phyloP scores from a whole-genome alignment of 2,329 filamentous ascomycete genomes.

The Penicillium sclerotiorum region DNA sequence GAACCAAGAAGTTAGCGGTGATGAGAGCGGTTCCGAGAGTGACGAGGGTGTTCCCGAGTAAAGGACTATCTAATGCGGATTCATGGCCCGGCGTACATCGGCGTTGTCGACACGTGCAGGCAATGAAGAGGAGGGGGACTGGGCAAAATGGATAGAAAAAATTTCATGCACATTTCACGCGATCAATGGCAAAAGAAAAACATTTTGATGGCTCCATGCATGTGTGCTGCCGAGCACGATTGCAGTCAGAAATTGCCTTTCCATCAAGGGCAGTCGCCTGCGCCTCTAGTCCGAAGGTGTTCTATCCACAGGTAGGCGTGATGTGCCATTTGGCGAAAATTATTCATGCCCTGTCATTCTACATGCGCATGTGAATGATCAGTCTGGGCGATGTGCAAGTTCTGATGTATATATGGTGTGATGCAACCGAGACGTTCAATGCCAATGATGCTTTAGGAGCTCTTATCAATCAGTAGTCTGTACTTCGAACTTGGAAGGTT shows the following conservation, averaged over 20 bases:
- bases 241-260: conserved; percentile 25
- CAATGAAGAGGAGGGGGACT: conserved; percentile 15
- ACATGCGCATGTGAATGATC: not conserved
- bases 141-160: conserved; percentile 28
- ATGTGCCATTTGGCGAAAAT: conserved; percentile 20
- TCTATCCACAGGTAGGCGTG: conserved; percentile 17
- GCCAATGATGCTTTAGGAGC: conserved; percentile 17
- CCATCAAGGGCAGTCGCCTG: conserved; percentile 21
- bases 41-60: conserved; percentile 76
- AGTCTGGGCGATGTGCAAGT: conserved; percentile 24
- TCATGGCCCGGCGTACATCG: conserved; percentile 19
- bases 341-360: conserved; percentile 11
- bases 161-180: conserved; percentile 23
- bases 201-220: conserved; percentile 21
- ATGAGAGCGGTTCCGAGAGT: conserved; percentile 93
- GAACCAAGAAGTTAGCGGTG: conserved; percentile 96
- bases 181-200: conserved; percentile 24
- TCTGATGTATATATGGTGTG: conserved; percentile 39
- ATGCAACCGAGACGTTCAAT: conserved; percentile 29
- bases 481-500: not conserved
- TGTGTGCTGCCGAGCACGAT: conserved; percentile 19
- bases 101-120: conserved; percentile 18
- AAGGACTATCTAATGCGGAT: conserved; percentile 16
- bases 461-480: not conserved
- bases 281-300: conserved; percentile 20